phyloP scores from a whole-genome alignment of 2,329 filamentous ascomycete species.

The Colletotrichum musicola region DNA sequence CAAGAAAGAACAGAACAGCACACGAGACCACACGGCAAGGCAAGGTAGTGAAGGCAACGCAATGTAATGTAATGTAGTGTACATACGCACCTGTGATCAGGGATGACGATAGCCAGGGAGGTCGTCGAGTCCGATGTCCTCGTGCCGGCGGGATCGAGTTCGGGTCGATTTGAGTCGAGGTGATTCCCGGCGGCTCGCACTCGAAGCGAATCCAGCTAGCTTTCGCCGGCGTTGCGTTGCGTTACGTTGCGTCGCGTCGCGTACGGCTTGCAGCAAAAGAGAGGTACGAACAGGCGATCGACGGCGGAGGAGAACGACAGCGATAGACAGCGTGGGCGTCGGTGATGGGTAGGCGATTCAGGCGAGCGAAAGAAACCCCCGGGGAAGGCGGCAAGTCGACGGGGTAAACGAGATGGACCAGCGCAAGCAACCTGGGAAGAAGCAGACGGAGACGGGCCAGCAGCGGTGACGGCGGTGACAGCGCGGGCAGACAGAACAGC shows the following conservation, averaged over 20 bases:
- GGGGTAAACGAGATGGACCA: neutral
- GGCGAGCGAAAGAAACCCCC: neutral
- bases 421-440: neutral
- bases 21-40: neutral
- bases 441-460: constrained; percentile 1
- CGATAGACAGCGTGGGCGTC: neutral
- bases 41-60: neutral
- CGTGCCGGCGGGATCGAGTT: constrained; percentile 11
- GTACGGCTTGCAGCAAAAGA: neutral
- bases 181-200: neutral
- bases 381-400: constrained; percentile 8
- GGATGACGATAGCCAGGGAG: constrained; percentile 17
- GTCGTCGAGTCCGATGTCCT: neutral
- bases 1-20: constrained; percentile 32
- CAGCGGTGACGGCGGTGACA: neutral
- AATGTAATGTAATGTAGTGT: neutral
- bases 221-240: neutral
- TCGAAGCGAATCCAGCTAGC: constrained; percentile 12
- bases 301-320: constrained; percentile 4
- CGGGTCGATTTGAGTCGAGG: constrained; percentile 17
- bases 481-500: constrained; percentile 16
- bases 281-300: neutral
- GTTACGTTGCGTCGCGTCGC: neutral
- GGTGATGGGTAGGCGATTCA: constrained; percentile 25
- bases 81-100: constrained; percentile 30